phyloP scores from a whole-genome alignment of 257 asterid species.

The Lithospermum erythrorhizon region DNA sequence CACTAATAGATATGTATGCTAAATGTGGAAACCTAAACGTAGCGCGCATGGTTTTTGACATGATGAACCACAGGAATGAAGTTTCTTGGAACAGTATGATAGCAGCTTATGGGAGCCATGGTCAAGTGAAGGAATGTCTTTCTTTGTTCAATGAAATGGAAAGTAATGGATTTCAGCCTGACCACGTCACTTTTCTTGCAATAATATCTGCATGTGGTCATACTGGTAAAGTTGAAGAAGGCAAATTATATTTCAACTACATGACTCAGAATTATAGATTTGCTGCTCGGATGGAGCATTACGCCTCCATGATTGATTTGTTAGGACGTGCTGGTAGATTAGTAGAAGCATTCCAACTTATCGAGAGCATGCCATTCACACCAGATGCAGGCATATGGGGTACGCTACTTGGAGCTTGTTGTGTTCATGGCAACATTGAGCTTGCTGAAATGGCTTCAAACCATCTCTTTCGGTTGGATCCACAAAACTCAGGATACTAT shows the following conservation, averaged over 20 bases:
- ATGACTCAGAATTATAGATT: slow-evolving; percentile 47
- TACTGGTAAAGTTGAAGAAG: slow-evolving; percentile 65
- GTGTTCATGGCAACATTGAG: slow-evolving; percentile 60
- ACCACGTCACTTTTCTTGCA: slow-evolving; percentile 69
- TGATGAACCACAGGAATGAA: slow-evolving; percentile 48
- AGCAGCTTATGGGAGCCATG: slow-evolving; percentile 83
- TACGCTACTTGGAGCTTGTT: slow-evolving; percentile 67
- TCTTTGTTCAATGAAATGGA: slow-evolving; percentile 43
- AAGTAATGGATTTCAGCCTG: slow-evolving; percentile 47
- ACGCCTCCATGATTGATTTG: slow-evolving; percentile 73
- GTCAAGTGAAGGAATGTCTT: slow-evolving; percentile 34
- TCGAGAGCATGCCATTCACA: slow-evolving; percentile 52
- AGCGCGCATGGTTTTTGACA: slow-evolving; percentile 49
- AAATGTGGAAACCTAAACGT: slow-evolving; percentile 63
- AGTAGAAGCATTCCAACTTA: slow-evolving; percentile 39
- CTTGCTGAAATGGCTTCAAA: slow-evolving; percentile 73
- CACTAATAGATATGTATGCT: slow-evolving; percentile 70
- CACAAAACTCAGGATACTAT: slow-evolving; percentile 81
- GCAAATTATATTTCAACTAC: slow-evolving; percentile 36
- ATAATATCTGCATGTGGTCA: slow-evolving; percentile 75
- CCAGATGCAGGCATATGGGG: slow-evolving; percentile 96
- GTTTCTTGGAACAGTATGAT: slow-evolving; percentile 97
- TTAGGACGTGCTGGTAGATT: slow-evolving; percentile 63
- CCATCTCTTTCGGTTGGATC: slow-evolving; percentile 53
- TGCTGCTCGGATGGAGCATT: slow-evolving; percentile 61